Conservation (phyloP, 805 yeast species). For the Myxozyma neglecta region DNA sequence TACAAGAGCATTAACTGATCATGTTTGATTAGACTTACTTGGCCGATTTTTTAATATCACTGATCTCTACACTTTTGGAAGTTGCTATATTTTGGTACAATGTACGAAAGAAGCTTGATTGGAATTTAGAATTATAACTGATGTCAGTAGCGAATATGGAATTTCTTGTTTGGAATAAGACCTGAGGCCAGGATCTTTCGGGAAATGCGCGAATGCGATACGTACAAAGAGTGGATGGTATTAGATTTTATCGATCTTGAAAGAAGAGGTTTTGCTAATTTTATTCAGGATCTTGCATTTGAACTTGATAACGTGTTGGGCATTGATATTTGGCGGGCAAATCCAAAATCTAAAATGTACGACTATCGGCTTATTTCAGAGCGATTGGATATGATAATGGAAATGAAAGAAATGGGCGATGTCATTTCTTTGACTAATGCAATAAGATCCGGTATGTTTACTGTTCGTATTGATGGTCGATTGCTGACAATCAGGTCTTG, state of each 20-base stretch:
- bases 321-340: conserved; percentile 48
- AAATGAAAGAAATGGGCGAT: conserved; percentile 62
- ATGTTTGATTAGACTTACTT: neutral
- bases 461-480: neutral
- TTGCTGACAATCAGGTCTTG: conserved; percentile 46
- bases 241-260: neutral
- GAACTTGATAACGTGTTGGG: conserved; percentile 46
- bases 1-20: too few species aligned
- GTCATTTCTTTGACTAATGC: conserved; percentile 59
- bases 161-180: conserved; percentile 43
- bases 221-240: conserved; percentile 70
- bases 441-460: conserved; percentile 57
- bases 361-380: conserved; percentile 82
- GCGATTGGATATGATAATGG: conserved; percentile 59
- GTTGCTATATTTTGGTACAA: conserved; percentile 16
- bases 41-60: neutral
- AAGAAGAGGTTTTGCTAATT: neutral
- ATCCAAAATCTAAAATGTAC: conserved; percentile 75
- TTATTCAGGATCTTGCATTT: conserved; percentile 40
- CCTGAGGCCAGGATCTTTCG: conserved; percentile 47
- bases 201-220: conserved; percentile 52
- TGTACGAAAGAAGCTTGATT: neutral
- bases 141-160: conserved; percentile 15
- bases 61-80: conserved; percentile 2
- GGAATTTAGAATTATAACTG: neutral